Conservation (phyloP, 768 basidiomycete genomes). For the Rhodocollybia butyracea region DNA sequence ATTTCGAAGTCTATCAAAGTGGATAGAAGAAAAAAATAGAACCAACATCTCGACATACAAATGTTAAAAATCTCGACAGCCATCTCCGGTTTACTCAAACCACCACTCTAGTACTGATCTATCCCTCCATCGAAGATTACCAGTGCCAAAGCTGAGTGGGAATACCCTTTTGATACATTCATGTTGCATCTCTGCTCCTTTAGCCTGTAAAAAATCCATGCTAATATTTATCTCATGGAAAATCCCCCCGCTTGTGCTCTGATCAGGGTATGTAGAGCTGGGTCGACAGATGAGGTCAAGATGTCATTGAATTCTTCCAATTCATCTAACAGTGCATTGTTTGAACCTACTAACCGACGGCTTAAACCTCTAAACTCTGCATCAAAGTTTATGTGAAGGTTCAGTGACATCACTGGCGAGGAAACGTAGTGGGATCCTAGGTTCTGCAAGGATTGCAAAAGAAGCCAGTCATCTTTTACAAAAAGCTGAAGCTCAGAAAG, state of each 20-base stretch:
- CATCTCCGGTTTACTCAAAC: not conserved
- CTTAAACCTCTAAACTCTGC: not conserved
- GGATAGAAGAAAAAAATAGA: too few relatives aligned
- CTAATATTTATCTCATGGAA: not conserved
- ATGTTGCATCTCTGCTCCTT: not conserved
- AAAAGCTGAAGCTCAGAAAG: not conserved
- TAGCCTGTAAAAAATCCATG: constrained; percentile 2
- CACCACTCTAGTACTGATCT: constrained; percentile 1
- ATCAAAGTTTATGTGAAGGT: constrained; percentile 1
- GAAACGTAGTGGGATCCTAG: not conserved
- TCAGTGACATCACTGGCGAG: not conserved
- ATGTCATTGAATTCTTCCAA: not conserved
- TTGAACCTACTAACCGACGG: not conserved
- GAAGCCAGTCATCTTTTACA: not conserved
- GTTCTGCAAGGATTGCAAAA: not conserved
- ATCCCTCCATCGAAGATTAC: not conserved
- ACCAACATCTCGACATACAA: too few relatives aligned
- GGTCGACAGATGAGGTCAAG: not conserved
- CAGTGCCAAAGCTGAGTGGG: not conserved
- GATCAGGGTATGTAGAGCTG: not conserved
- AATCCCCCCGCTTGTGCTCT: too few relatives aligned
- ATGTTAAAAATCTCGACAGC: too few relatives aligned
- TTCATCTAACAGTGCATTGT: not conserved
- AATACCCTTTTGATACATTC: not conserved
- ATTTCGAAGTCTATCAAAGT: too few relatives aligned